Conservation (phyloP, 2,329 filamentous ascomycete species). For the Pseudocercospora ulei region DNA sequence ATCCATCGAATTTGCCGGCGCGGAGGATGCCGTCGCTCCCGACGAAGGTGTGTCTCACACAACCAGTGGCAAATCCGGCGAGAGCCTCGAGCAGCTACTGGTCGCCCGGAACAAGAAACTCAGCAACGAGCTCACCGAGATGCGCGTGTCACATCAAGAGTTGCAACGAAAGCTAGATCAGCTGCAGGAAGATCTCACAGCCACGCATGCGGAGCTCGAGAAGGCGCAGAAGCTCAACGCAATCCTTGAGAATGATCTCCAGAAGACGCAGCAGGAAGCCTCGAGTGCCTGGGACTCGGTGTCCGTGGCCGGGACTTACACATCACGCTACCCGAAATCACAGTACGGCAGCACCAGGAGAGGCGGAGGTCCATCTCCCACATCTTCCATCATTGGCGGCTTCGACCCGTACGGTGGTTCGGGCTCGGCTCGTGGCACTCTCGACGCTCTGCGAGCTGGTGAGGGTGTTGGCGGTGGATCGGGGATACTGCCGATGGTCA, state of each 20-base stretch:
- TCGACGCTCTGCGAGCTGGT: constrained; percentile 55
- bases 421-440: constrained; percentile 38
- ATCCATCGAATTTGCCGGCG: constrained; percentile 88
- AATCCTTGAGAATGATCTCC: constrained; percentile 84
- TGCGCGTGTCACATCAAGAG: constrained; percentile 89
- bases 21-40: constrained; percentile 53
- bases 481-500: constrained; percentile 86
- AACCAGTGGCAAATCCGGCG: constrained; percentile 50
- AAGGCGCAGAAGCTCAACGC: constrained; percentile 73
- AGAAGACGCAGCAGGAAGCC: constrained; percentile 75
- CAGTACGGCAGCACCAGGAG: constrained; percentile 51
- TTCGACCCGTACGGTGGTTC: constrained; percentile 53
- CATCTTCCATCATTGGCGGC: constrained; percentile 97
- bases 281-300: constrained; percentile 78
- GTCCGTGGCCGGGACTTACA: constrained; percentile 86
- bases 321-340: constrained; percentile 65
- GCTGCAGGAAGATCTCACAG: constrained; percentile 73
- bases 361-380: constrained; percentile 69
- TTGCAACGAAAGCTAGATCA: constrained; percentile 68
- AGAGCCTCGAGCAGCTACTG: constrained; percentile 81
- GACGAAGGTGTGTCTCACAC: constrained; percentile 45
- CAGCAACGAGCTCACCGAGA: constrained; percentile 80
- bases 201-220: constrained; percentile 75
- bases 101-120: constrained; percentile 94
- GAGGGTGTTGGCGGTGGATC: constrained; percentile 64